Percentiles rank a stretch among this genome's conserved stretches.
phyloP scores from a whole-genome alignment of 371 early-diverging fungal species.

The Syncephalastrum contaminatum region DNA sequence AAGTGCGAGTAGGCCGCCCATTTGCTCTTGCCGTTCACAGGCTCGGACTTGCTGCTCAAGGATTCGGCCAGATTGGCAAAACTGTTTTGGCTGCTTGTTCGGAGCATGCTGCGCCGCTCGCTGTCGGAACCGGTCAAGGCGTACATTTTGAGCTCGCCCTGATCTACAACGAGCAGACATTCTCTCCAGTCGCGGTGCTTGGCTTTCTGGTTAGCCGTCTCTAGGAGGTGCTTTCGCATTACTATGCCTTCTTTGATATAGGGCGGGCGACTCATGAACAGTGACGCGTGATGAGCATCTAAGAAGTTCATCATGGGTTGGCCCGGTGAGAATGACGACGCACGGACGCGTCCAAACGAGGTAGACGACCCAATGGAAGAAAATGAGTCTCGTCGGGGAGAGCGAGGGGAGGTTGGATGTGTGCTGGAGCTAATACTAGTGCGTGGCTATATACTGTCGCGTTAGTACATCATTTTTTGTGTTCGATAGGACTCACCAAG shows the following conservation, averaged over 20 bases:
- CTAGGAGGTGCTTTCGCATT: constrained; percentile 83
- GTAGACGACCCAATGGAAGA: constrained; percentile 15
- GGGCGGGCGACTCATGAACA: constrained; percentile 38
- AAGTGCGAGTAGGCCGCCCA: constrained; percentile 27
- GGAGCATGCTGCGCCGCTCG: constrained; percentile 30
- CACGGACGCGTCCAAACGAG: constrained; percentile 10
- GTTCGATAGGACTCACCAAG: constrained; percentile 14
- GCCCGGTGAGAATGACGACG: constrained; percentile 14
- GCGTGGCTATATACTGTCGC: constrained; percentile 17
- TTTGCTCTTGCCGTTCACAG: constrained; percentile 17
- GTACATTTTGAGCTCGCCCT: constrained; percentile 80
- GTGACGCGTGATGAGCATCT: constrained; percentile 16
- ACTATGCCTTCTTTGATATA: constrained; percentile 76
- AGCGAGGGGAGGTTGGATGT: constrained; percentile 14
- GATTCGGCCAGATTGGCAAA: constrained; percentile 18
- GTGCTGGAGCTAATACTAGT: constrained; percentile 26
- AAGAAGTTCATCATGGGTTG: constrained; percentile 28
- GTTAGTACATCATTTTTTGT: not conserved
- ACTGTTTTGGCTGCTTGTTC: constrained; percentile 17
- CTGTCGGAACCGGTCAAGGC: constrained; percentile 53
- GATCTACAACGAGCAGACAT: constrained; percentile 68
- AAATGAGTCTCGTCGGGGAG: constrained; percentile 9
- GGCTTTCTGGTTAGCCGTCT: constrained; percentile 76
- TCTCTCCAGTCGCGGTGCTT: constrained; percentile 87
- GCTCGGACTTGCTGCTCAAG: constrained; percentile 27